Base-by-base conservation (phyloP, 1,284 basidiomycete species). In the Golubevia pallescens region DNA sequence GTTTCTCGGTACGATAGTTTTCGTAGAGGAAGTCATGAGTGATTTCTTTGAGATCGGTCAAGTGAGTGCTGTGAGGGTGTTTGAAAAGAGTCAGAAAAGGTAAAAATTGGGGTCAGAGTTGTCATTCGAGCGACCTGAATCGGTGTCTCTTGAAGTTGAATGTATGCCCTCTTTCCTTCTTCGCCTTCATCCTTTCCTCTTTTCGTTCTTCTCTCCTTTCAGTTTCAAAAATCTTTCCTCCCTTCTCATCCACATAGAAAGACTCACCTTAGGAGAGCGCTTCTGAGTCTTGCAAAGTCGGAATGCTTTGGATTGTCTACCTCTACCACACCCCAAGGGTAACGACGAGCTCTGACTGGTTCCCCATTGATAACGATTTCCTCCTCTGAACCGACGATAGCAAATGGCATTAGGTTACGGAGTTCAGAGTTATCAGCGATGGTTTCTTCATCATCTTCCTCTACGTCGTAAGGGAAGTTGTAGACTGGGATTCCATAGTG, bases 391-490 rank as follows among this genome's bases (percentile, higher is more conserved):
- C 95, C 95, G 59, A 98, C 95, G 60, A 98, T 92, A 54, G 95
- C 95, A 76, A 98, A 98, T 14, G 95, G 95, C 74, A 84, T 78
- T 57, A 84, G 65, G 32, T 70, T 70, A 55, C 84, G 79, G n/a
- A 86, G 75, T 65, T 85, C 82, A 10, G 80, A 83, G 88, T 99
- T 99, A 87, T 99, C 97, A 80, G 93, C 92, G 72, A 99, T 95
- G 2, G 96, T 98, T 81, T 99, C 97, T 85, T 98, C 95, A 85
- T 99, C 97, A 81, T 99, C 87, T 87, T 99, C 97, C 87, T 99
- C 97, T 21, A 95, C 92, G 78, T 99, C 97, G 86, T 97, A 99
- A 0, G 97, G 97, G 90, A 99, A 99, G 88, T 99, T 99, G 90
- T 99, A 99, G 57, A 99, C 93, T 4, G 97, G 96, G 77, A 99